phyloP scores from a whole-genome alignment of 2,329 filamentous ascomycete species.

The Aspergillus fischeri region DNA sequence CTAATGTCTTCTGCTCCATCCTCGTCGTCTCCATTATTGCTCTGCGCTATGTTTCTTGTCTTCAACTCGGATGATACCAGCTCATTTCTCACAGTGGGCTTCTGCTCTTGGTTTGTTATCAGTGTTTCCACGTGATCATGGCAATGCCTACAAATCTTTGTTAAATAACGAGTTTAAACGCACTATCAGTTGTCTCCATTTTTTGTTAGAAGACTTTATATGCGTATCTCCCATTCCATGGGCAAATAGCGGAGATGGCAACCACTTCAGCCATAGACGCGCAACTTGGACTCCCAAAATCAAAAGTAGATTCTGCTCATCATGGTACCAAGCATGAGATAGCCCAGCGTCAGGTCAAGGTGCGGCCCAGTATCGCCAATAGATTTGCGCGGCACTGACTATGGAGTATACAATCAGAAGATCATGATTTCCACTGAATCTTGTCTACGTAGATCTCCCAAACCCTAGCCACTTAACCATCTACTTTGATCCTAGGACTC shows the following conservation, averaged over 20 bases:
- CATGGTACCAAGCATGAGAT: background rate
- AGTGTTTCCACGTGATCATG: constrained; percentile 28
- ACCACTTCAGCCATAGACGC: background rate
- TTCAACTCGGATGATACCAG: constrained; percentile 36
- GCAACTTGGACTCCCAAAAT: background rate
- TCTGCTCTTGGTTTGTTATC: constrained; percentile 19
- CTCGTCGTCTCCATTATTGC: constrained; percentile 12
- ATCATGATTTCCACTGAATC: background rate
- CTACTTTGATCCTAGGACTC: constrained; percentile 32
- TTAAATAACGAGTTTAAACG: background rate
- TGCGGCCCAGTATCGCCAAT: background rate
- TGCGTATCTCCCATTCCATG: background rate
- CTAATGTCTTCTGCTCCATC: constrained; percentile 12
- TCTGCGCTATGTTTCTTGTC: constrained; percentile 18
- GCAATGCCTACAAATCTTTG: constrained; percentile 16
- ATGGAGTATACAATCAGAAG: background rate
- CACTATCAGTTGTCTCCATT: background rate
- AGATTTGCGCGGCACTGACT: background rate
- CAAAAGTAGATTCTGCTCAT: background rate
- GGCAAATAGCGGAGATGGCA: background rate
- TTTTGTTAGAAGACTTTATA: background rate
- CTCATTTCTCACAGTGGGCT: constrained; percentile 31
- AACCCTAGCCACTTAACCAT: constrained; percentile 27
- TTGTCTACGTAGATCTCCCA: background rate
- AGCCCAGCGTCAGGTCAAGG: background rate